phyloP scores from a whole-genome alignment of 2,329 filamentous ascomycete species.

The Botryotinia globosa region DNA sequence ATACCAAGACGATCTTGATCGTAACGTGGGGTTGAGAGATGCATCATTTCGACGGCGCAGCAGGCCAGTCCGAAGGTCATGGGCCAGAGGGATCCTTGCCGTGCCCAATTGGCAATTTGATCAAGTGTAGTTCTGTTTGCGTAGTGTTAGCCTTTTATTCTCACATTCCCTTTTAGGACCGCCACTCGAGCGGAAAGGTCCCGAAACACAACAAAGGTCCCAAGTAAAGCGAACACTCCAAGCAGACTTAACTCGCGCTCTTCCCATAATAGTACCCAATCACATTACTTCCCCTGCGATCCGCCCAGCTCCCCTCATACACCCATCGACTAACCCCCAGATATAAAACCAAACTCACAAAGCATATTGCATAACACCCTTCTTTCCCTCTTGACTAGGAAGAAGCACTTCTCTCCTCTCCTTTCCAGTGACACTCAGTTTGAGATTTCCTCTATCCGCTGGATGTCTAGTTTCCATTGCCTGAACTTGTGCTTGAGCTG shows the following conservation, averaged over 20 bases:
- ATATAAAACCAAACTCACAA: conserved; percentile 58
- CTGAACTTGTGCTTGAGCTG: conserved; percentile 50
- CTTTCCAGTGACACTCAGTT: conserved; percentile 47
- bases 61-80: conserved; percentile 87
- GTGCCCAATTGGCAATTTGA: conserved; percentile 77
- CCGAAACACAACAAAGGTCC: not conserved
- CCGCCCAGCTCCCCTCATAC: too few relatives aligned
- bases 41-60: conserved; percentile 93
- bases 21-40: conserved; percentile 81
- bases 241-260: not conserved
- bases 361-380: conserved; percentile 80
- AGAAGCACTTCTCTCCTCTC: conserved; percentile 70
- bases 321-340: not conserved
- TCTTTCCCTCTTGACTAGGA: conserved; percentile 74
- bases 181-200: not conserved
- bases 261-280: not conserved
- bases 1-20: conserved; percentile 86
- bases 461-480: not conserved
- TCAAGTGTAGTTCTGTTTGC: conserved; percentile 68
- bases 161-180: not conserved
- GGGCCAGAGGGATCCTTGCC: conserved; percentile 82
- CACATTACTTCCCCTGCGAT: not conserved
- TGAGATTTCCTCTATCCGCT: not conserved
- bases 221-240: not conserved
- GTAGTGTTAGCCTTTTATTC: conserved; percentile 18